These are phyloP conservation scores for Hirschioporus abietinus DNA, from an alignment of 768 basidiomycete genomes.

Conservation along the genomic window DNA sequence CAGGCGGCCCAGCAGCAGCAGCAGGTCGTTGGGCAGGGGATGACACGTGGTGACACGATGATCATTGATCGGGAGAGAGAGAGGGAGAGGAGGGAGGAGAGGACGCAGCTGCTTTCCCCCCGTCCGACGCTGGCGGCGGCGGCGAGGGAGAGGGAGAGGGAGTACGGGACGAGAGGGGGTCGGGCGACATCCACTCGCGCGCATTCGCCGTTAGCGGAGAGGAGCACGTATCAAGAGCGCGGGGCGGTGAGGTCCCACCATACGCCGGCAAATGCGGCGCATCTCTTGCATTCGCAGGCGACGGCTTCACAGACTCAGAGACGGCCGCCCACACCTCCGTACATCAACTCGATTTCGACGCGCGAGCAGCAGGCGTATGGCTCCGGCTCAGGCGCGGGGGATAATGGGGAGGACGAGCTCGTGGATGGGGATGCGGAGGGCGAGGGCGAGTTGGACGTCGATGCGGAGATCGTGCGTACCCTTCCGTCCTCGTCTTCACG, in stretches of 20 bases:
- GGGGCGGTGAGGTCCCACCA: not conserved
- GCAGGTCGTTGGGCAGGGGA: conserved; percentile 22
- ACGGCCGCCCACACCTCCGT: not conserved
- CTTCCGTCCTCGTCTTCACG: conserved; percentile 5
- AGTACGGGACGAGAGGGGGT: not conserved
- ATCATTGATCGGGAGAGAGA: conserved; percentile 23
- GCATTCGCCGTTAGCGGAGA: not conserved
- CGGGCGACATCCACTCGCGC: not conserved
- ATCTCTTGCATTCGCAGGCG: conserved; percentile 12
- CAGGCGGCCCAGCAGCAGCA: conserved; percentile 12
- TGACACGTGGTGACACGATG: conserved; percentile 15
- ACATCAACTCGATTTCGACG: conserved; percentile 1
- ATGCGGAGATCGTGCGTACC: conserved; percentile 4
- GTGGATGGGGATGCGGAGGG: conserved; percentile 22
- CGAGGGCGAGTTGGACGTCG: conserved; percentile 2
- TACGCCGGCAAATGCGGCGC: conserved; percentile 5
- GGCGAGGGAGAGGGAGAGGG: conserved; percentile 7
- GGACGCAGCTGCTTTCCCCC: conserved; percentile 9
- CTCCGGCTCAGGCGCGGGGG: not conserved
- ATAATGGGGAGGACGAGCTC: conserved; percentile 11
- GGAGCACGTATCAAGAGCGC: not conserved
- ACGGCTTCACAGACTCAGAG: conserved; percentile 4
- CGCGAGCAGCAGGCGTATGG: conserved; percentile 14
- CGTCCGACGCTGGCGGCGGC: conserved; percentile 15
- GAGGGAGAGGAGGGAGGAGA: conserved; percentile 15